Evolutionary conservation across 305 asterid species (phyloP).

Genomic region (Fraxinus ornus): DNA sequence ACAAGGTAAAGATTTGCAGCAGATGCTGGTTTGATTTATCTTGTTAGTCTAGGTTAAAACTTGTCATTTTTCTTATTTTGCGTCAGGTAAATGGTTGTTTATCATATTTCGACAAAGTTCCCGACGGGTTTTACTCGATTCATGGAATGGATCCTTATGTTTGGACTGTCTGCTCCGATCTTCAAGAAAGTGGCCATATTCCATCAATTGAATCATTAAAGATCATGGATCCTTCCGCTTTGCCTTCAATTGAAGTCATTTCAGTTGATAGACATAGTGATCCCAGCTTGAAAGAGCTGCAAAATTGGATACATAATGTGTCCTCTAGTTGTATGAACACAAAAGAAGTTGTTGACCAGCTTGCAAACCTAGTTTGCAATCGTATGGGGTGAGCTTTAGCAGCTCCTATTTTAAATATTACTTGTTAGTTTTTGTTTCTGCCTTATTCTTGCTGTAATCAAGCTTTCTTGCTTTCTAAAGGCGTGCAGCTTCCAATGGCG

Average conservation of each 20-base stretch:
- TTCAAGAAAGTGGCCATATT: constrained; percentile 80
- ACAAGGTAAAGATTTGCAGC: constrained; percentile 1
- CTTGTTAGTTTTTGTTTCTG: neutral
- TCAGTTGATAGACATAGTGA: constrained; percentile 69
- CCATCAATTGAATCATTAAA: constrained; percentile 82
- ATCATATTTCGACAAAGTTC: constrained; percentile 79
- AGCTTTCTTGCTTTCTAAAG: constrained; percentile 3
- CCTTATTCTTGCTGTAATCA: neutral
- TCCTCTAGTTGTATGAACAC: constrained; percentile 1
- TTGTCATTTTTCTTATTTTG: neutral
- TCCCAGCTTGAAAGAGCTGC: constrained; percentile 83
- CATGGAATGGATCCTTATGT: constrained; percentile 97
- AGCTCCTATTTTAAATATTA: neutral
- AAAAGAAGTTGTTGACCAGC: constrained; percentile 29
- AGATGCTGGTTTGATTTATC: constrained; percentile 16
- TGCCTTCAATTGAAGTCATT: constrained; percentile 80
- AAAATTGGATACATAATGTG: constrained; percentile 51
- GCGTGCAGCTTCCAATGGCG: constrained; percentile 32
- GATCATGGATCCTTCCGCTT: constrained; percentile 60
- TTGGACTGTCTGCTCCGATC: constrained; percentile 84
- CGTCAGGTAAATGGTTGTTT: constrained; percentile 88
- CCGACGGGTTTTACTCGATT: constrained; percentile 83
- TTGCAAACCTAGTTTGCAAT: constrained; percentile 90
- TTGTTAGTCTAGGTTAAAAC: neutral
- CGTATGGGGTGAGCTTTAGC: constrained; percentile 83